These are phyloP conservation scores for Hypoxylon sp. DNA, from an alignment of 2,329 filamentous ascomycete species.

Conservation along the genomic window DNA sequence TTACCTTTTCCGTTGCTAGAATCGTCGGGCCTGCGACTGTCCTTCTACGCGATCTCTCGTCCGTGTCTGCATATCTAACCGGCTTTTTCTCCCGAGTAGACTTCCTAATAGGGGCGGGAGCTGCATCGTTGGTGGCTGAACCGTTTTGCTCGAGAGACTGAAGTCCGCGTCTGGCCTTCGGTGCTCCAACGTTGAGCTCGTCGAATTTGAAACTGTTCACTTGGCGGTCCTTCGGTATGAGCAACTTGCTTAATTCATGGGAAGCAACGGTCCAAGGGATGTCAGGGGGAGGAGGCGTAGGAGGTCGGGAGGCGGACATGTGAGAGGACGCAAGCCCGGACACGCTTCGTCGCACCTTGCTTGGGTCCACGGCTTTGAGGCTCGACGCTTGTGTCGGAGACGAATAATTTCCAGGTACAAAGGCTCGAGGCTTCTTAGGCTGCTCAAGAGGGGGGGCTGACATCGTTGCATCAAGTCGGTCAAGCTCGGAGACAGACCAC, in stretches of 20 bases:
- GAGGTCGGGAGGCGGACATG: conserved; percentile 58
- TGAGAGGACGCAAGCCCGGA: conserved; percentile 67
- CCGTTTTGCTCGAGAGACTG: conserved; percentile 64
- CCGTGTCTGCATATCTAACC: conserved; percentile 68
- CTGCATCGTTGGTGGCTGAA: conserved; percentile 49
- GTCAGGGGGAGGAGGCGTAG: conserved; percentile 81
- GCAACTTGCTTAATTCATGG: conserved; percentile 83
- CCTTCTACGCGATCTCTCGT: conserved; percentile 67
- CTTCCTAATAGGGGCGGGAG: conserved; percentile 69
- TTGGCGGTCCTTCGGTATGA: conserved; percentile 83
- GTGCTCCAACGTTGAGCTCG: conserved; percentile 81
- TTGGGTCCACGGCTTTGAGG: conserved; percentile 80
- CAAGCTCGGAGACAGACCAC: conserved; percentile 78
- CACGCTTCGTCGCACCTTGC: conserved; percentile 75
- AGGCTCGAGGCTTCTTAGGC: conserved; percentile 69
- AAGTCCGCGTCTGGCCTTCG: conserved; percentile 74
- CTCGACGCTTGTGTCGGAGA: conserved; percentile 90
- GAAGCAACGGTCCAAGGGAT: conserved; percentile 90
- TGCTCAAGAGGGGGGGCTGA: conserved; percentile 62
- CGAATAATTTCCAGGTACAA: conserved; percentile 80
- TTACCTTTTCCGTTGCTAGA: conserved; percentile 62
- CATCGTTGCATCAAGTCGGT: conserved; percentile 76
- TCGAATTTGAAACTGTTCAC: conserved; percentile 83
- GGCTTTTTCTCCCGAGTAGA: conserved; percentile 80
- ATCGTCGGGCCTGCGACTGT: conserved; percentile 71